phyloP scores from a whole-genome alignment of 2,329 filamentous ascomycete species.

The Pestalotiopsis sp. region DNA sequence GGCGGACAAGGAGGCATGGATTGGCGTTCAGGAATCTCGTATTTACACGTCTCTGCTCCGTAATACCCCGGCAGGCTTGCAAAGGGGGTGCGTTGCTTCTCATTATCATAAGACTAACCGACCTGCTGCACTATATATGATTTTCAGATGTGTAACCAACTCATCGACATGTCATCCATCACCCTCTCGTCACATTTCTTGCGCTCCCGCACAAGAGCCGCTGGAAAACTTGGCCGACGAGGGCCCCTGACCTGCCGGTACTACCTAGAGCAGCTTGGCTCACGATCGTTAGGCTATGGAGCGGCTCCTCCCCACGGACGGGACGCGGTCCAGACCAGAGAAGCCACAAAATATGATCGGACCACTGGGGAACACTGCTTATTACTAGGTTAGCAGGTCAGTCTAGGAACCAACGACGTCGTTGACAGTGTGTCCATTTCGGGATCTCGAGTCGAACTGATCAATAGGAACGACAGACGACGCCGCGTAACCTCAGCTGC shows the following conservation, averaged over 20 bases:
- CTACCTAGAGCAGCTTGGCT: not conserved
- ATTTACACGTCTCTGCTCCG: conserved; percentile 14
- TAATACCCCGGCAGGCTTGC: not conserved
- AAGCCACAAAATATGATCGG: not conserved
- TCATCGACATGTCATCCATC: not conserved
- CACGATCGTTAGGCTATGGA: not conserved
- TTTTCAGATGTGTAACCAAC: not conserved
- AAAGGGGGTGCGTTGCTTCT: conserved; percentile 10
- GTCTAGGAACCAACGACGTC: not conserved
- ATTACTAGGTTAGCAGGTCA: not conserved
- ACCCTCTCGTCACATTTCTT: not conserved
- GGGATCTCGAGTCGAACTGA: not conserved
- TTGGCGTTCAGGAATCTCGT: conserved; percentile 15
- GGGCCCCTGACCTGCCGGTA: not conserved
- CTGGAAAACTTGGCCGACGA: not conserved
- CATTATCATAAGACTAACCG: conserved; percentile 1
- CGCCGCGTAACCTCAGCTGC: not conserved
- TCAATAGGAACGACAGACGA: not conserved
- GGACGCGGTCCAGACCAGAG: not conserved
- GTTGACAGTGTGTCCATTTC: not conserved
- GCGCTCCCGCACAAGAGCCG: not conserved
- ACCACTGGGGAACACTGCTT: not conserved
- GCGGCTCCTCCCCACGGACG: not conserved
- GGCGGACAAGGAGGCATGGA: conserved; percentile 2
- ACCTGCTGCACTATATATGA: not conserved